Conservation (phyloP, 2,329 filamentous ascomycete species). For the Pestalotiopsis sp. region DNA sequence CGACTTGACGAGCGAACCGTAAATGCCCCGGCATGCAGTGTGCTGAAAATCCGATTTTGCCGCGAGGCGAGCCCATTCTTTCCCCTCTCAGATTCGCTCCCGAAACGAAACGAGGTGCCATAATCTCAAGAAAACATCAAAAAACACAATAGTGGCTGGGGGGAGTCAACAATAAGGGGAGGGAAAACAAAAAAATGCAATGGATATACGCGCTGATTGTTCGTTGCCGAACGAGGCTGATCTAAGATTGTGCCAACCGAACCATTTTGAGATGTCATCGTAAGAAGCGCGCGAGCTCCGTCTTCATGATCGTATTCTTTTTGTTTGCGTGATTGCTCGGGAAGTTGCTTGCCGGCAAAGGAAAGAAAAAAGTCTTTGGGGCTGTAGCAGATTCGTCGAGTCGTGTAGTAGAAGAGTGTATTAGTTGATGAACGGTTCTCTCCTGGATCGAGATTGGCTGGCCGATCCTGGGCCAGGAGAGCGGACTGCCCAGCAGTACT, state of each 20-base stretch:
- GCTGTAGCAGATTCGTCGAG: neutral
- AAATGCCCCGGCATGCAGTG: neutral
- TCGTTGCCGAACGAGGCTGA: conserved; percentile 32
- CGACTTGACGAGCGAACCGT: neutral
- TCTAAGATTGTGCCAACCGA: conserved; percentile 24
- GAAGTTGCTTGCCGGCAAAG: no score
- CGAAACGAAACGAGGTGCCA: conserved; percentile 3
- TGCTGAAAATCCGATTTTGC: conserved; percentile 3
- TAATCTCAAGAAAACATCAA: neutral
- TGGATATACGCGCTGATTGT: conserved; percentile 29
- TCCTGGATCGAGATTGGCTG: neutral
- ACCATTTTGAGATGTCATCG: neutral
- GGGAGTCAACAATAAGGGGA: neutral
- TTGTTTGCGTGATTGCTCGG: neutral
- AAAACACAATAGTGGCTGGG: neutral
- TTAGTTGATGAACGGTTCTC: neutral
- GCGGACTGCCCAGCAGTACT: conserved; percentile 9
- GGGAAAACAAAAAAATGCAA: conserved; percentile 20
- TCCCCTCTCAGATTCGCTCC: neutral
- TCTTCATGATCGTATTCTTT: neutral
- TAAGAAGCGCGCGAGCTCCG: neutral
- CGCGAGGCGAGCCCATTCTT: conserved; percentile 15
- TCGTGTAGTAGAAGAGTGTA: conserved; percentile 5
- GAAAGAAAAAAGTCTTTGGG: neutral
- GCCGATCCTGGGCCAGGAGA: neutral